Evolutionary conservation across 2,329 filamentous ascomycete genomes (phyloP).

Genomic region (Raffaelea deltoideospora): DNA sequence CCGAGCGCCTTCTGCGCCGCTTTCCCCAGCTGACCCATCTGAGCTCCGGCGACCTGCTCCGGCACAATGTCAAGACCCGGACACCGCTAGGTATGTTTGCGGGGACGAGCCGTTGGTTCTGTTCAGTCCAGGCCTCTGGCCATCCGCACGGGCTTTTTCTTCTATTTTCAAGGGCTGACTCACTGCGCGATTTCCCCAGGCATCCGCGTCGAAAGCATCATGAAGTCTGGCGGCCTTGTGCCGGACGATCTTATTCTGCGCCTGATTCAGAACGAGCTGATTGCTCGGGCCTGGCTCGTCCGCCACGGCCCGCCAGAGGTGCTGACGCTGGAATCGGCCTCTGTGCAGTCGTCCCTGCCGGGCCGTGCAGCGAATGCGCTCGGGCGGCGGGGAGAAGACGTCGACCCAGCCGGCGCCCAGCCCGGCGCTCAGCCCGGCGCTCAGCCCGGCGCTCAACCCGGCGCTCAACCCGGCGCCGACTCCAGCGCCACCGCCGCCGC

Average conservation of each 20-base stretch:
- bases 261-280: constrained; percentile 81
- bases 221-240: constrained; percentile 80
- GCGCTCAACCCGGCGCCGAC: neutral
- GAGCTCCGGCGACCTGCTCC: constrained; percentile 82
- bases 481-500: neutral
- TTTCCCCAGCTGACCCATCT: constrained; percentile 85
- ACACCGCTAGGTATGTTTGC: constrained; percentile 60
- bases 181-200: too few species aligned
- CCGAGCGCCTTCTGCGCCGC: constrained; percentile 68
- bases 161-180: too few species aligned
- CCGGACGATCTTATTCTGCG: constrained; percentile 83
- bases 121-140: too few species aligned
- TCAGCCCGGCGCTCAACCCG: too few species aligned
- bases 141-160: too few species aligned
- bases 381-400: too few species aligned
- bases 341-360: constrained; percentile 12
- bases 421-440: too few species aligned
- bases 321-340: constrained; percentile 35
- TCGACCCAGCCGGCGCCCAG: too few species aligned
- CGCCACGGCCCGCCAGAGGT: constrained; percentile 24
- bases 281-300: constrained; percentile 68
- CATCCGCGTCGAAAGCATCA: constrained; percentile 77
- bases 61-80: constrained; percentile 79
- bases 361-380: too few species aligned
- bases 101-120: too few species aligned